Evolutionary conservation across 495 filamentous ascomycete species (phyloP).

Genomic region (Peziza echinospora): DNA sequence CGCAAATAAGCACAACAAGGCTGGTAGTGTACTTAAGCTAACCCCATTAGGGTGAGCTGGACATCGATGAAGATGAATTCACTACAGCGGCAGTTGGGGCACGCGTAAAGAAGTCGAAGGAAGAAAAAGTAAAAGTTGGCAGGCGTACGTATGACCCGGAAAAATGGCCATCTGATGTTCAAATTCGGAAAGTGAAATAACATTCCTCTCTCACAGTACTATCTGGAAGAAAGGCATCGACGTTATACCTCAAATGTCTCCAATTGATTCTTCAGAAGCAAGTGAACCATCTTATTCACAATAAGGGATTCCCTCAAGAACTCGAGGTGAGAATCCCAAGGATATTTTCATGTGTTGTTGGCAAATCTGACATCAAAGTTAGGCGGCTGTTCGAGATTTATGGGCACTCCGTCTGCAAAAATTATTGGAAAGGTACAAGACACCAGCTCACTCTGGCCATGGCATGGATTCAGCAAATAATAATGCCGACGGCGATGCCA

Average conservation of each 20-base stretch:
- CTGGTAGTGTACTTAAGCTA: no score
- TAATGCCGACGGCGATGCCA: constrained; percentile 6
- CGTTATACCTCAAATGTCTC: constrained; percentile 62
- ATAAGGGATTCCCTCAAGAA: constrained; percentile 38
- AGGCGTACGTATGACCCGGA: constrained; percentile 22
- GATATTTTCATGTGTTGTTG: neutral
- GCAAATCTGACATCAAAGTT: neutral
- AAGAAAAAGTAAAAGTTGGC: constrained; percentile 28
- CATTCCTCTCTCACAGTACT: constrained; percentile 12
- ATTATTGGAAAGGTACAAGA: constrained; percentile 23
- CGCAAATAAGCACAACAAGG: no score
- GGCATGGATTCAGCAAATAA: neutral
- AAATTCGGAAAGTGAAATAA: no score
- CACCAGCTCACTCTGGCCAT: no score
- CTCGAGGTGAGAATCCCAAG: constrained; percentile 32
- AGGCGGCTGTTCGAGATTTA: constrained; percentile 40
- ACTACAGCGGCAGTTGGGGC: constrained; percentile 27
- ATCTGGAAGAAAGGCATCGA: constrained; percentile 30
- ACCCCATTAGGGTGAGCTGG: constrained; percentile 16
- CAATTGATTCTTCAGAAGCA: constrained; percentile 74
- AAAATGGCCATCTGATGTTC: neutral
- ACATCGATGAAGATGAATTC: constrained; percentile 56
- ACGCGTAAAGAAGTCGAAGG: constrained; percentile 35
- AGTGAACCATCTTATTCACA: constrained; percentile 37
- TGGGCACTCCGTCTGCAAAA: constrained; percentile 43